Evolutionary conservation across 441 rosid genomes (phyloP).

Genomic region (Adansonia grandidieri): DNA sequence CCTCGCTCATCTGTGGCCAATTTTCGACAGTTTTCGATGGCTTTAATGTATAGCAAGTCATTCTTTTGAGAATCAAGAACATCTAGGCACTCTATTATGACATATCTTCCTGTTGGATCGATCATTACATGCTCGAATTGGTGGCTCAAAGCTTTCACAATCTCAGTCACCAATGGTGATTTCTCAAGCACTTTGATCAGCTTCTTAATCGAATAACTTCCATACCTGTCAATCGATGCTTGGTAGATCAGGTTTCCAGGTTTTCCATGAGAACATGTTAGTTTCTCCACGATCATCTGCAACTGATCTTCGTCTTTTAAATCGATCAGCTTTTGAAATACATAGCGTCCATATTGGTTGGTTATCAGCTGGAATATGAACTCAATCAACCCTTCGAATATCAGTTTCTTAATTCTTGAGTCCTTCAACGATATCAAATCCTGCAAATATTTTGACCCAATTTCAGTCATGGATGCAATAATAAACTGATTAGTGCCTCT

Average conservation of each 20-base stretch:
- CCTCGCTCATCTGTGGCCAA: conserved; percentile 36
- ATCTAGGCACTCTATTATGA: conserved; percentile 33
- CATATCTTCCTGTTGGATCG: conserved; percentile 24
- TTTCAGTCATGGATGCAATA: background rate
- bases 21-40: conserved; percentile 14
- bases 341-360: conserved; percentile 28
- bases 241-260: background rate
- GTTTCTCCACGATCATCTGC: conserved; percentile 7
- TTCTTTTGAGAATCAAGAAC: conserved; percentile 24
- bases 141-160: conserved; percentile 3
- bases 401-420: background rate
- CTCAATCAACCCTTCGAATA: conserved; percentile 23
- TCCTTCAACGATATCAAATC: background rate
- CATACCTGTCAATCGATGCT: background rate
- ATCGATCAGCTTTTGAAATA: conserved; percentile 34
- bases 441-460: background rate
- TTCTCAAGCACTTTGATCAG: conserved; percentile 31
- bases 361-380: conserved; percentile 31
- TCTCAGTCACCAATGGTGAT: conserved; percentile 20
- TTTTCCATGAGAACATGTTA: background rate
- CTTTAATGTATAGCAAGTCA: conserved; percentile 13
- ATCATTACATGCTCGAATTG: conserved; percentile 33
- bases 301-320: conserved; percentile 22
- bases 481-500: background rate
- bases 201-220: conserved; percentile 26